Conservation (phyloP, 371 early-diverging fungal genomes). For the Rhizopus microsporus region DNA sequence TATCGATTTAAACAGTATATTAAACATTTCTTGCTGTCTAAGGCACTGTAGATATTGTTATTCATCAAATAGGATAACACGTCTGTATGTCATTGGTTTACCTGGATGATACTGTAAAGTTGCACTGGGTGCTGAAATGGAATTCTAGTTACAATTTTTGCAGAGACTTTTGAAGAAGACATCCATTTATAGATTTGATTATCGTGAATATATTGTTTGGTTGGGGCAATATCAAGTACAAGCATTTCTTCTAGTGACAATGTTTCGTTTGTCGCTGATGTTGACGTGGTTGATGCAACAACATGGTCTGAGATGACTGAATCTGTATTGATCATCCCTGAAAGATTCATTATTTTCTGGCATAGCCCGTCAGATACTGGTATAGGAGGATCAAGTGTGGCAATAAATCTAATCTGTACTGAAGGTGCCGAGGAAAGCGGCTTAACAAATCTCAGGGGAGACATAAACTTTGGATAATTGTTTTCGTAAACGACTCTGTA, state of each 20-base stretch:
- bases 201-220: constrained; percentile 10
- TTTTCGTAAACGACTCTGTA: constrained; percentile 33
- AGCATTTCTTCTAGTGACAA: constrained; percentile 36
- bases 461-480: constrained; percentile 29
- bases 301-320: background rate
- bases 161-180: constrained; percentile 24
- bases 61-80: background rate
- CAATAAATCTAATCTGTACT: constrained; percentile 11
- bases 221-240: constrained; percentile 11
- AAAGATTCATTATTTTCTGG: constrained; percentile 33
- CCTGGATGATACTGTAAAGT: constrained; percentile 51
- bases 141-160: constrained; percentile 47
- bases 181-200: constrained; percentile 40
- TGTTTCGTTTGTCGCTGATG: background rate
- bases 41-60: constrained; percentile 19
- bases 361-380: constrained; percentile 34
- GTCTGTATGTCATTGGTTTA: constrained; percentile 13
- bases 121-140: constrained; percentile 61
- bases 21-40: constrained; percentile 62
- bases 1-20: constrained; percentile 53
- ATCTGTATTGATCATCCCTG: constrained; percentile 24
- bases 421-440: constrained; percentile 22
- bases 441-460: constrained; percentile 37
- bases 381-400: constrained; percentile 41
- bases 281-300: background rate